These are phyloP conservation scores for Cutaneotrichosporon spelunceum DNA, from an alignment of 1,284 basidiomycete species.

Conservation along the genomic window DNA sequence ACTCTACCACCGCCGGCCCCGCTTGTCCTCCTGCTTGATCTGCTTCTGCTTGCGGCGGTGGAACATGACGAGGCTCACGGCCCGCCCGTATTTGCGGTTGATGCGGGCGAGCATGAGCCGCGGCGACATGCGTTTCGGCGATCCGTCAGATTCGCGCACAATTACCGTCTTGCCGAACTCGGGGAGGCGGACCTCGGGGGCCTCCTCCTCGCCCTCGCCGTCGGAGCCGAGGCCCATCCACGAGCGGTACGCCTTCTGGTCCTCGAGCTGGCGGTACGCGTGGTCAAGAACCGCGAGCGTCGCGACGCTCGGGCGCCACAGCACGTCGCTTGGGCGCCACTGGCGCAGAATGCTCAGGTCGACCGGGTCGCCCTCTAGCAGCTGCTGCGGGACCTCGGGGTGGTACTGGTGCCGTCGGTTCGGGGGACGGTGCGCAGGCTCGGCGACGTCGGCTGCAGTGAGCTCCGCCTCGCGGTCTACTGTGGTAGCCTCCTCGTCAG, in stretches of 20 bases:
- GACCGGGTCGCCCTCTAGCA: constrained; percentile 2
- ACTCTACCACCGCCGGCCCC: background rate
- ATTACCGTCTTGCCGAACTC: constrained; percentile 26
- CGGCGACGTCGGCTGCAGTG: constrained; percentile 17
- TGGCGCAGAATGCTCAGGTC: constrained; percentile 26
- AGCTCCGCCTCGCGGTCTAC: background rate
- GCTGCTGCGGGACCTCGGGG: background rate
- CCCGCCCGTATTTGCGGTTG: constrained; percentile 38
- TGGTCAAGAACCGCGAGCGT: constrained; percentile 38
- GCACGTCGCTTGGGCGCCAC: constrained; percentile 43
- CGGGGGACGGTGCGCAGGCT: constrained; percentile 24
- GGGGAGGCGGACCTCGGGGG: constrained; percentile 20
- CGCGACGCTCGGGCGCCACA: constrained; percentile 39
- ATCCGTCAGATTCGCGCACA: constrained; percentile 31
- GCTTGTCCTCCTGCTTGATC: background rate
- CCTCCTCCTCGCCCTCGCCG: constrained; percentile 24
- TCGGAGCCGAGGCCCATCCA: constrained; percentile 31
- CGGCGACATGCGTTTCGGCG: constrained; percentile 29
- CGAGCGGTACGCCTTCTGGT: constrained; percentile 23
- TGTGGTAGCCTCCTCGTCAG: background rate
- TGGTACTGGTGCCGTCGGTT: constrained; percentile 34
- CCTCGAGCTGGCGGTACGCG: constrained; percentile 39
- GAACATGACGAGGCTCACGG: constrained; percentile 40
- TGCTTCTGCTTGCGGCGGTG: constrained; percentile 33
- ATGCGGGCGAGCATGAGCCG: constrained; percentile 34